These are phyloP conservation scores for Haplographium delicatum DNA, from an alignment of 495 filamentous ascomycete species.

Conservation along the genomic window DNA sequence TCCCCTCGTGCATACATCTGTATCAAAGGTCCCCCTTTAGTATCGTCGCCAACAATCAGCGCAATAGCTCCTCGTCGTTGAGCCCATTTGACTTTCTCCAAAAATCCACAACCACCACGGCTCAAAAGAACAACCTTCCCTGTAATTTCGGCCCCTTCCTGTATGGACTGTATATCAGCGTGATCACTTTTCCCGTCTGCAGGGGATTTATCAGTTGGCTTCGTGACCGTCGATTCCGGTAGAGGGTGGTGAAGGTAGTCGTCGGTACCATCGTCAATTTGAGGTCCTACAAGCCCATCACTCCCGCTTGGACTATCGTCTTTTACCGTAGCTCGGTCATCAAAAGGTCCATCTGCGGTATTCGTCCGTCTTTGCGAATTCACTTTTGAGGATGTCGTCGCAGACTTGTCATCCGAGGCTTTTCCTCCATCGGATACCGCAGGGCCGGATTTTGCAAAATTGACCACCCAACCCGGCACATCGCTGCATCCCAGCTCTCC, in stretches of 20 bases:
- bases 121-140: constrained; percentile 89
- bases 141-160: constrained; percentile 89
- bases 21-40: constrained; percentile 76
- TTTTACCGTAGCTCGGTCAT: constrained; percentile 2
- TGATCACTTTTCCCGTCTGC: constrained; percentile 49
- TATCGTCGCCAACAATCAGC: constrained; percentile 91
- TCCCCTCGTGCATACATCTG: constrained; percentile 97
- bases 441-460: constrained; percentile 28
- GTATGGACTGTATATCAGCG: constrained; percentile 91
- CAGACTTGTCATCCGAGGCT: constrained; percentile 12
- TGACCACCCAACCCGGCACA: constrained; percentile 83
- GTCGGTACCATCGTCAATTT: constrained; percentile 76
- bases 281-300: constrained; percentile 1
- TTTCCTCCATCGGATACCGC: constrained; percentile 12
- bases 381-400: constrained; percentile 7
- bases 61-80: constrained; percentile 84
- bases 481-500: constrained; percentile 97
- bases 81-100: constrained; percentile 96
- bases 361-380: constrained; percentile 14
- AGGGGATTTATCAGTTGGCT: constrained; percentile 16
- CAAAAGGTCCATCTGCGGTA: constrained; percentile 15
- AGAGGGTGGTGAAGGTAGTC: constrained; percentile 71
- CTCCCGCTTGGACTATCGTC: constrained; percentile 1
- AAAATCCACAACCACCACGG: constrained; percentile 90
- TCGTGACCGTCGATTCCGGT: constrained; percentile 18